These are phyloP conservation scores for Dothistroma pini DNA, from an alignment of 2,329 filamentous ascomycete species.

Conservation along the genomic window DNA sequence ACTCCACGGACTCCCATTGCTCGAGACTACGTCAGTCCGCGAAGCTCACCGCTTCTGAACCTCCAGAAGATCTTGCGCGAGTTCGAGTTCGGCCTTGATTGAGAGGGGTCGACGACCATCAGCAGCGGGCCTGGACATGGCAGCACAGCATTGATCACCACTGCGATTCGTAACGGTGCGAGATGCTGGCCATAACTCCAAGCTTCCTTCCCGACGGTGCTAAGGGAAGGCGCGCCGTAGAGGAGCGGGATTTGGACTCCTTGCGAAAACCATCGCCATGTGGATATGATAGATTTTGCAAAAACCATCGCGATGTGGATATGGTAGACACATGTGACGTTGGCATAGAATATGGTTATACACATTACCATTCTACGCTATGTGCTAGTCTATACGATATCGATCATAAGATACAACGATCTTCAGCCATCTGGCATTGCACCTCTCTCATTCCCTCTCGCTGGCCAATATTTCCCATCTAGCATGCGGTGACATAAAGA, in stretches of 20 bases:
- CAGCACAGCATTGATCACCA: not conserved
- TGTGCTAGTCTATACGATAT: not conserved
- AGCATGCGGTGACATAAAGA: slow-evolving; percentile 11
- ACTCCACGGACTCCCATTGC: not conserved
- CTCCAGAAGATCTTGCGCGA: not conserved
- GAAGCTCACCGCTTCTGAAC: not conserved
- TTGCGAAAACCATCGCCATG: not conserved
- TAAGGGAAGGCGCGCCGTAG: not conserved
- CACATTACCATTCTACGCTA: not conserved
- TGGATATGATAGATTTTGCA: not conserved
- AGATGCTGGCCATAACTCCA: not conserved
- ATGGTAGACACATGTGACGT: not conserved
- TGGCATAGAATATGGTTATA: not conserved
- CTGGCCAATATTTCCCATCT: not conserved
- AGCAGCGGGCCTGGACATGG: not conserved
- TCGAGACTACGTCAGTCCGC: not conserved
- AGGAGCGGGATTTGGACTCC: not conserved
- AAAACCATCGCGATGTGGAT: not conserved
- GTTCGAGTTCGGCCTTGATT: not conserved
- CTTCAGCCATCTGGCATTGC: not conserved
- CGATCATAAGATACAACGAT: not conserved
- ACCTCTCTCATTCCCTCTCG: not conserved
- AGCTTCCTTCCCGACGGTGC: not conserved
- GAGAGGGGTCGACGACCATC: not conserved
- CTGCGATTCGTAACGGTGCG: not conserved